Conservation (phyloP, 1,284 basidiomycete species). For the Apiotrichum montevideense region DNA sequence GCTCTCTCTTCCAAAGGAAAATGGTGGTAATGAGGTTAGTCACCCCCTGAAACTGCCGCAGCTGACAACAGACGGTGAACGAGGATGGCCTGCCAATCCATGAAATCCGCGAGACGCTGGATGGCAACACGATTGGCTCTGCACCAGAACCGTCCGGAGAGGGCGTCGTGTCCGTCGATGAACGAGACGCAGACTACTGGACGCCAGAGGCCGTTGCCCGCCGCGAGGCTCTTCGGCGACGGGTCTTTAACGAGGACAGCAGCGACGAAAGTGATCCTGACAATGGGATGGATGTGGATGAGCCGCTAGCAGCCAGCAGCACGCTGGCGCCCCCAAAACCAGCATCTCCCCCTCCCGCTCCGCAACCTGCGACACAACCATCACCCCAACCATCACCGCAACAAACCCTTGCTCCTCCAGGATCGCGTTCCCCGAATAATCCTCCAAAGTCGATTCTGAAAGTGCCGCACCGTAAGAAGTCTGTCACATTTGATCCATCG, state of each 20-base stretch:
- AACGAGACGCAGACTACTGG: constrained; percentile 30
- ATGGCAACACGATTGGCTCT: constrained; percentile 28
- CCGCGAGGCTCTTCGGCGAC: constrained; percentile 25
- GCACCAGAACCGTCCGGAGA: constrained; percentile 14
- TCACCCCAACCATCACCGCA: no score
- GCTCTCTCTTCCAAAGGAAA: constrained; percentile 1
- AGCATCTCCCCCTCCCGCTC: not conserved
- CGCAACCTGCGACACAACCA: no score
- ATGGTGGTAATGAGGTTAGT: not conserved
- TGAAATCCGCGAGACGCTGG: constrained; percentile 37
- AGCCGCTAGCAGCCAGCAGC: not conserved
- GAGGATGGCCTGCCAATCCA: constrained; percentile 42
- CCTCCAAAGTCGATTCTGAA: constrained; percentile 37
- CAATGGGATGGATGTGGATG: constrained; percentile 6
- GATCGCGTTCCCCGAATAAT: not conserved
- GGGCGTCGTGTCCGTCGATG: constrained; percentile 6
- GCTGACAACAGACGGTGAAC: constrained; percentile 17
- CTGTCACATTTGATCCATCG: constrained; percentile 38
- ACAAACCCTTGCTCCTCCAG: not conserved
- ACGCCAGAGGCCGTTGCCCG: constrained; percentile 27
- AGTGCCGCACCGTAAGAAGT: constrained; percentile 35
- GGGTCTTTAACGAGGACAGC: constrained; percentile 27
- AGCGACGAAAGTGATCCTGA: constrained; percentile 9
- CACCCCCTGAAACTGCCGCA: not conserved
- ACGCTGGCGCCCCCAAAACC: not conserved